Conservation (phyloP, 2,329 filamentous ascomycete genomes). For the Periconia sp. region DNA sequence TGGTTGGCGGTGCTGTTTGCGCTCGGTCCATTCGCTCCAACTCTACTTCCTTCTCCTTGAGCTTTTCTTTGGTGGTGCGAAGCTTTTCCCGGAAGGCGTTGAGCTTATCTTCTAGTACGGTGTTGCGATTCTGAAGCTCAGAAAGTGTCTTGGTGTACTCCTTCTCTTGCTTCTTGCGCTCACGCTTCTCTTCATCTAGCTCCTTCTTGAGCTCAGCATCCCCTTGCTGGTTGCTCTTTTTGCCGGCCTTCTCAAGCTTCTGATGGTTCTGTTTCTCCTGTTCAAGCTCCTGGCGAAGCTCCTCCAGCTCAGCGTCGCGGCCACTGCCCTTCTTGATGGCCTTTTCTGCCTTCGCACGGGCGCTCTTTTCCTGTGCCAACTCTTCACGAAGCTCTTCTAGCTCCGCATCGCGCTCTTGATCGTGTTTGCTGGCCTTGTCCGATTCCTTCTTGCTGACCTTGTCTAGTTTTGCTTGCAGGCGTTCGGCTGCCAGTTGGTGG, state of each 20-base stretch:
- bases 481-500: slow-evolving; percentile 37
- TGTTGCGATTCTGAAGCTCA: slow-evolving; percentile 67
- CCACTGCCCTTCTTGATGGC: slow-evolving; percentile 41
- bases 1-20: slow-evolving; percentile 44
- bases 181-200: slow-evolving; percentile 58
- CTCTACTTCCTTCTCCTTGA: slow-evolving; percentile 68
- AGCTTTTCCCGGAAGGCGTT: slow-evolving; percentile 73
- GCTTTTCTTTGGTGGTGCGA: slow-evolving; percentile 71
- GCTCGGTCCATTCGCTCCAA: slow-evolving; percentile 52
- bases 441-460: slow-evolving; percentile 39
- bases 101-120: slow-evolving; percentile 73
- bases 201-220: slow-evolving; percentile 55
- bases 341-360: slow-evolving; percentile 39
- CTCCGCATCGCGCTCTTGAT: slow-evolving; percentile 37
- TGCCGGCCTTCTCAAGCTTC: slow-evolving; percentile 42
- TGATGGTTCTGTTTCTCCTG: slow-evolving; percentile 47
- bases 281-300: slow-evolving; percentile 46
- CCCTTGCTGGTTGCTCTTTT: slow-evolving; percentile 50
- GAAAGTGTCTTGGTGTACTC: slow-evolving; percentile 62
- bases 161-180: slow-evolving; percentile 59
- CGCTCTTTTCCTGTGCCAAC: slow-evolving; percentile 52
- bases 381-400: slow-evolving; percentile 38
- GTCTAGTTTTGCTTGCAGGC: slow-evolving; percentile 40
- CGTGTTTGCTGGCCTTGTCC: slow-evolving; percentile 43
- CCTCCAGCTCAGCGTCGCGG: slow-evolving; percentile 37